Base-by-base conservation (phyloP, 495 filamentous ascomycete species). In the Neurospora hispaniola region DNA sequence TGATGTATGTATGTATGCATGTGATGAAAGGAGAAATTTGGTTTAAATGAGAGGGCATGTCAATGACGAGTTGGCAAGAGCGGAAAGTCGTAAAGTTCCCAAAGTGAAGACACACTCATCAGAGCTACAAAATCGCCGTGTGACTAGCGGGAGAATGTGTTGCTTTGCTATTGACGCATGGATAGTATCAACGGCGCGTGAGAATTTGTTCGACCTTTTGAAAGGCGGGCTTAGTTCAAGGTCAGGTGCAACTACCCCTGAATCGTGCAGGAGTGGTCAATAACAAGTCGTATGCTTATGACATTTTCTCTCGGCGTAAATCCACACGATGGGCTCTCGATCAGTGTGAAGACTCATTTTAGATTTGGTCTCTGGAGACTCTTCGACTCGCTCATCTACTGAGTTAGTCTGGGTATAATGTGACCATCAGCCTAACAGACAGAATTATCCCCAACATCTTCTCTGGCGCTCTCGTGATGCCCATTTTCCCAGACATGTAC, bases 381-480 rank as follows among this genome's bases (percentile, higher is more conserved):
- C 14, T 66, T 66, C 54, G 54, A 66, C 54, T 35, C 27, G 27
- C 54, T 35, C 54, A 66, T 35, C 27, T 35, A 66, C 14, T 9
- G 27, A 66, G 27, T 66, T 66, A 66, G 54, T 66, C 54, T 38
- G 27, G 54, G 54, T 66, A 35, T 35, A 16, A 35, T 66, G 35
- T 66, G 54, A 16, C 14, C 38, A 73, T 23, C 59, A 70, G 71
- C 48, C 40, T 38, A 54, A 40, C 12, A 40, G 23, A 72, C 44
- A 42, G 27, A 72, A 27, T 12, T 40, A 70, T 41, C 71, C 71
- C 68, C 18, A 72, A n/a, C 71, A 72, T 69, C 71, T 70, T 68
- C 48, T 68, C 35, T 20, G 54, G 54, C 54, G 54, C 27, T 66
- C 54, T 66, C 54, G 54, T 66, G 23, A 66, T 66, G 54, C 31